phyloP scores from a whole-genome alignment of 2,329 filamentous ascomycete genomes.

The Claviceps sorghi region DNA sequence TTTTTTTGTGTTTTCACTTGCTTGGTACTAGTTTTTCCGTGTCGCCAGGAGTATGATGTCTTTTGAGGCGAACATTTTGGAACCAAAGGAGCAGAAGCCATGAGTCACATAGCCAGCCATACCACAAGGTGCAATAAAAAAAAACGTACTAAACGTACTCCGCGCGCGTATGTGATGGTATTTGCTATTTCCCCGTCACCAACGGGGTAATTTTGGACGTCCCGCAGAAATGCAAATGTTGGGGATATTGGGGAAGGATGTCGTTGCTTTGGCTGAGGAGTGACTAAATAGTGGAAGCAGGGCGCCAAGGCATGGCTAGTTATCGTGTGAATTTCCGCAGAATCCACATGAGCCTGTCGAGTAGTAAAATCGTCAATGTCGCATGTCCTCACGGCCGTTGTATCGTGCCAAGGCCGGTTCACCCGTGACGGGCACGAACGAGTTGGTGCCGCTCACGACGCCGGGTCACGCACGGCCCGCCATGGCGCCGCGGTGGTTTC shows the following conservation, averaged over 20 bases:
- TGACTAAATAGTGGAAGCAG: too few species aligned
- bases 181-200: not conserved
- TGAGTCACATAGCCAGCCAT: too few species aligned
- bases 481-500: too few species aligned
- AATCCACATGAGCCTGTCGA: not conserved
- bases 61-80: not conserved
- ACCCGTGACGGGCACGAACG: too few species aligned
- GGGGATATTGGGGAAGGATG: too few species aligned
- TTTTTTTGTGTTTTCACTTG: not conserved
- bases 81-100: not conserved
- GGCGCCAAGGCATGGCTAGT: too few species aligned
- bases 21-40: not conserved
- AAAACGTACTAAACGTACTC: not conserved
- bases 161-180: not conserved
- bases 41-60: not conserved
- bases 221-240: not conserved
- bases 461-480: too few species aligned
- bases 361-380: not conserved
- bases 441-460: too few species aligned
- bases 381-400: not conserved
- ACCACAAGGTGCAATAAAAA: not conserved
- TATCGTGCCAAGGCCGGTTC: too few species aligned
- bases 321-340: too few species aligned
- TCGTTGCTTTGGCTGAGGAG: too few species aligned
- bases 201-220: not conserved